These are phyloP conservation scores for Eremothecium sinecaudum DNA, from an alignment of 1,139 yeast genomes.

Conservation along the genomic window DNA sequence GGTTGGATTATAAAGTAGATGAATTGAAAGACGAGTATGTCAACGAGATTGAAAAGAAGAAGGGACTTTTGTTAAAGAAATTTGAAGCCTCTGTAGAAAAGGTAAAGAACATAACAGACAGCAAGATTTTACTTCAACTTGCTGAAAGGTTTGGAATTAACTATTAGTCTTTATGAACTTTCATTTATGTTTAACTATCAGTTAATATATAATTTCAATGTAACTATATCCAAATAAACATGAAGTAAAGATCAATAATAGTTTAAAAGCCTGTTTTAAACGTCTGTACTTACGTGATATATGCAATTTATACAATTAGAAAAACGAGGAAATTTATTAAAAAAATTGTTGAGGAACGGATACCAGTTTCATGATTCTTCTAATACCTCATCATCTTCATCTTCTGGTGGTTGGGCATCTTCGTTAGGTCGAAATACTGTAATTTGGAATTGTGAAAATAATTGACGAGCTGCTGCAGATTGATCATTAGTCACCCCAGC, in stretches of 20 bases:
- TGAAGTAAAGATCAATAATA: neutral
- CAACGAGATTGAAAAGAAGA: constrained; percentile 38
- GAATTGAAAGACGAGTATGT: constrained; percentile 39
- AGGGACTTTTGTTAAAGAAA: constrained; percentile 26
- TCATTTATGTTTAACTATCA: neutral
- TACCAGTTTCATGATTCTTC: constrained; percentile 11
- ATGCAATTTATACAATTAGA: constrained; percentile 6
- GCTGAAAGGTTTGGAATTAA: constrained; percentile 13
- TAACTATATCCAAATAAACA: too few species aligned
- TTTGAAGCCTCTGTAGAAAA: constrained; percentile 12
- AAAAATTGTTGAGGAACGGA: neutral
- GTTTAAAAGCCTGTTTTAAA: constrained; percentile 8
- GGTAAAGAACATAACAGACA: constrained; percentile 15
- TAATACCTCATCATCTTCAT: constrained; percentile 20
- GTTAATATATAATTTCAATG: neutral
- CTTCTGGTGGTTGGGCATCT: constrained; percentile 10
- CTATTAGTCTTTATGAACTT: constrained; percentile 2
- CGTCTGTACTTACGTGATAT: constrained; percentile 6
- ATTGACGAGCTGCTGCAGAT: constrained; percentile 3
- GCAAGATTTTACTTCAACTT: constrained; percentile 14
- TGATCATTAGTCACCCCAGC: neutral
- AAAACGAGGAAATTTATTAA: neutral
- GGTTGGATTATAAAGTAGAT: constrained; percentile 43
- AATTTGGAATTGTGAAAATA: constrained; percentile 4
- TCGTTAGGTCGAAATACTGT: constrained; percentile 4